These are phyloP conservation scores for Pseudovirgaria hyperparasitica DNA, from an alignment of 2,329 filamentous ascomycete genomes.

Conservation along the genomic window DNA sequence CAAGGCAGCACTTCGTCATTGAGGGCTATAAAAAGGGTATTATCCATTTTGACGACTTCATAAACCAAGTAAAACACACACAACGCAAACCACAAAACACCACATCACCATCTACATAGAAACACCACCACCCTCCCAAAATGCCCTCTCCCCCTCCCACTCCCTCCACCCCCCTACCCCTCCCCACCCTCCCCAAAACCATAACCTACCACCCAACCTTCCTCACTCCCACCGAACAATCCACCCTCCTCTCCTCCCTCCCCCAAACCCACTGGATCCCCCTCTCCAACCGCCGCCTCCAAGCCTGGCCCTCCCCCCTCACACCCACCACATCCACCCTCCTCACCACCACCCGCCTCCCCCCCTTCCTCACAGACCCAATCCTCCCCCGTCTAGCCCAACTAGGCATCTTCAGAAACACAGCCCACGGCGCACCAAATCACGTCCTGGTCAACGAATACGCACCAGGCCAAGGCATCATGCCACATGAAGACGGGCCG, in stretches of 20 bases:
- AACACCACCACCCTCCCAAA: too few species aligned
- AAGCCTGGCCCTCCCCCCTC: constrained; percentile 79
- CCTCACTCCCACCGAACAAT: constrained; percentile 1
- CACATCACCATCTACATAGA: too few species aligned
- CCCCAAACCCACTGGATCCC: constrained; percentile 60
- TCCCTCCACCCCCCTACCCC: not conserved
- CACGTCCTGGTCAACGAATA: constrained; percentile 95
- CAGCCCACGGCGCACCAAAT: constrained; percentile 68
- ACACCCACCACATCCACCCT: constrained; percentile 57
- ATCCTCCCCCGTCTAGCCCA: constrained; percentile 46
- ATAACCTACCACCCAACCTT: constrained; percentile 44
- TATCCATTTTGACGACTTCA: too few species aligned
- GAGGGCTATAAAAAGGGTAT: too few species aligned
- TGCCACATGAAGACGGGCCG: constrained; percentile 87
- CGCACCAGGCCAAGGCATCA: constrained; percentile 76
- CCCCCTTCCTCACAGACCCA: constrained; percentile 60
- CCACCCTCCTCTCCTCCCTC: constrained; percentile 8
- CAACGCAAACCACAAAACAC: too few species aligned
- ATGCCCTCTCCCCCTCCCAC: too few species aligned
- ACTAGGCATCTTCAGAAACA: constrained; percentile 41
- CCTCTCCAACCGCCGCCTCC: constrained; percentile 77
- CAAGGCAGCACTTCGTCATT: too few species aligned
- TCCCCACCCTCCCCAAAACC: not conserved
- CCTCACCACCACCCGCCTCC: constrained; percentile 59
- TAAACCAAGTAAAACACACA: too few species aligned